Base-by-base conservation (phyloP, 2,329 filamentous ascomycete genomes). In the Colletotrichum sp. region DNA sequence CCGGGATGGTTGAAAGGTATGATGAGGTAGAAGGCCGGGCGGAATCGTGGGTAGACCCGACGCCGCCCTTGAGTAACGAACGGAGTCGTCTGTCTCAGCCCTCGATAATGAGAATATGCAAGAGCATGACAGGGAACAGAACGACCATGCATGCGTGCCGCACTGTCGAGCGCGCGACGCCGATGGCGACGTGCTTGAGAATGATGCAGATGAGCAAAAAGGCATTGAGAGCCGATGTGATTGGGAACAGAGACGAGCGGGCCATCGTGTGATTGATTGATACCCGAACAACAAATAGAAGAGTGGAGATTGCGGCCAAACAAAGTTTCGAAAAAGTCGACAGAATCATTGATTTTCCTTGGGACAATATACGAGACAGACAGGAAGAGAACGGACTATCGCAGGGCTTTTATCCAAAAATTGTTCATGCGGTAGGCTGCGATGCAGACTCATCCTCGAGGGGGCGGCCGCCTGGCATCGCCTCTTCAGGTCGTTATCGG, bases 121-220 rank as follows among this genome's bases (percentile, higher is more conserved):
- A 9, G 28, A 75, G 65, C 70, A 75, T 69, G 34, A 75, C n/a
- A n/a, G 73, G 73, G 55, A 75, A 73, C 7, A 75, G 64, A 7
- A 73, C 48, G 0, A 36, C 73, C 70, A 75, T 69, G 55, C 64
- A 73, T 3, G 65, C 73, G 30, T 73, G 64, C 3, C 73, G 70
- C 15, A 65, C 10, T 10, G 73, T 59, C 5, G 70, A 75, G n/a
- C 65, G 64, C 12, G 64, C 48, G 34, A 75, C 43, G 32, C 57
- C 70, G 28, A 75, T 36, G 15, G 64, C 59, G 28, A 73, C 64
- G n/a, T 73, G 73, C 43, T 75, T 75, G 70, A 75, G 73, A 7
- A 75, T 73, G 73, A 75, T 75, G 70, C 64, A 75, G 34, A 13
- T 7, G 26, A 75, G 73, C 13, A 75, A 24, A 8, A 68, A 28